A percentile compares a stretch with the other conserved stretches of the same genome.
Conservation (phyloP, 805 yeast genomes). For the Teunomyces funiuensis region DNA sequence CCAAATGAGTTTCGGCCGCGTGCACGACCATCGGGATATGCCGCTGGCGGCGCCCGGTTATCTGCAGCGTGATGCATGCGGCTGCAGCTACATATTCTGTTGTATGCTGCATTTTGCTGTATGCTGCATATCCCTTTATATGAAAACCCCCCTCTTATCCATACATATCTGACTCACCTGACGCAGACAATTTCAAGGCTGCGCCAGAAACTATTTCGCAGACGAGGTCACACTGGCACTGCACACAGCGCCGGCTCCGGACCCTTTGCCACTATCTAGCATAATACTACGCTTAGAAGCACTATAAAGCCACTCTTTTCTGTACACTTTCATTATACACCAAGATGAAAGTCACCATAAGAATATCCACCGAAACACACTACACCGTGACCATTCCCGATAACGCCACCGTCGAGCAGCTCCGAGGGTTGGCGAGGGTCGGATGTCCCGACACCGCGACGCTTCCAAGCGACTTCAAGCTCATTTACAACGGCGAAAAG, state of each 20-base stretch:
- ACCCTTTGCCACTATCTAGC: background rate
- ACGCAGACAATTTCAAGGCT: too few relatives aligned
- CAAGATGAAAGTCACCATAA: constrained; percentile 50
- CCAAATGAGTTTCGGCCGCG: too few relatives aligned
- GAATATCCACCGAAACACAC: constrained; percentile 45
- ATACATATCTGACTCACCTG: too few relatives aligned
- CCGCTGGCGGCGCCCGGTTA: too few relatives aligned
- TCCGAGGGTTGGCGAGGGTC: constrained; percentile 45
- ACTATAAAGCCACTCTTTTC: too few relatives aligned
- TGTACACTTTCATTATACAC: background rate
- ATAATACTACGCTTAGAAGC: background rate
- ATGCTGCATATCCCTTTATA: too few relatives aligned
- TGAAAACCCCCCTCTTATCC: too few relatives aligned
- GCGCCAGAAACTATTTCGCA: too few relatives aligned
- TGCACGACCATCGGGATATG: too few relatives aligned
- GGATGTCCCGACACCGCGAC: constrained; percentile 29
- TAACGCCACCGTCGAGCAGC: constrained; percentile 52
- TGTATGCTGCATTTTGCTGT: too few relatives aligned
- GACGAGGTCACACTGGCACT: constrained; percentile 1
- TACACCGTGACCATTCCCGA: constrained; percentile 51
- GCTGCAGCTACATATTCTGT: too few relatives aligned
- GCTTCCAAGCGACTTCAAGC: constrained; percentile 39
- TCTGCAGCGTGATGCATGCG: too few relatives aligned
- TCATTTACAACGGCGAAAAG: constrained; percentile 40
- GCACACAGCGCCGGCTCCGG: constrained; percentile 3